Conservation (phyloP, 352 stramenopile genomes). For the Phytophthora melonis region DNA sequence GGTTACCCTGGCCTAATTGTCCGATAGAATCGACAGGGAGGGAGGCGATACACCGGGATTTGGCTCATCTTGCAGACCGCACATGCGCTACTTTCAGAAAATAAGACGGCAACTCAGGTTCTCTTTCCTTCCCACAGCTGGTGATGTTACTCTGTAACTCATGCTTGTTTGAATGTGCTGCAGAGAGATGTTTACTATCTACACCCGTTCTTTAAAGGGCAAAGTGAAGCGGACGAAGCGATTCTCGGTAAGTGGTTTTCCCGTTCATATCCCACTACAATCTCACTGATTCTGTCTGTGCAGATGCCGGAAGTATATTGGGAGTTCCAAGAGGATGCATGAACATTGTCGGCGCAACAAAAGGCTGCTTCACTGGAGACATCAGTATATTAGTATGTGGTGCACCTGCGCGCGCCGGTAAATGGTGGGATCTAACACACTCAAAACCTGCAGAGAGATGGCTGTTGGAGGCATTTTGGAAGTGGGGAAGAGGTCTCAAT, state of each 20-base stretch:
- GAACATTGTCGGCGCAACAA: constrained; percentile 88
- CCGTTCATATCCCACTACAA: not conserved
- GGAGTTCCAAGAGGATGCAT: constrained; percentile 70
- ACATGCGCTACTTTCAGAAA: constrained; percentile 70
- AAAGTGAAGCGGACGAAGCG: constrained; percentile 84
- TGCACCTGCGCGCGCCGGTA: not conserved
- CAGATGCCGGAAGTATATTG: constrained; percentile 80
- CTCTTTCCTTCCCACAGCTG: not conserved
- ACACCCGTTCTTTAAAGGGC: constrained; percentile 83
- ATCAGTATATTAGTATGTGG: constrained; percentile 59
- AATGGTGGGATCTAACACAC: not conserved
- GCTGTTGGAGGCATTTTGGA: constrained; percentile 63
- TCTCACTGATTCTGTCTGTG: not conserved
- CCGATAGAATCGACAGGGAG: constrained; percentile 63
- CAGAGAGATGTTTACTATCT: constrained; percentile 89
- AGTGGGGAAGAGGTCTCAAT: constrained; percentile 77
- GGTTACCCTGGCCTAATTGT: not conserved
- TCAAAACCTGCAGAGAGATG: constrained; percentile 48
- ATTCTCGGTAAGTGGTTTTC: constrained; percentile 65
- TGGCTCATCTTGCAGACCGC: constrained; percentile 87
- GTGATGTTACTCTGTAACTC: not conserved
- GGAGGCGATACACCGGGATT: constrained; percentile 83
- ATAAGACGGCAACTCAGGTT: constrained; percentile 89
- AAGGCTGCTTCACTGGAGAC: constrained; percentile 74
- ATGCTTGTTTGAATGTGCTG: not conserved